Conservation (phyloP, 768 basidiomycete genomes). For the Mycena maculata region DNA sequence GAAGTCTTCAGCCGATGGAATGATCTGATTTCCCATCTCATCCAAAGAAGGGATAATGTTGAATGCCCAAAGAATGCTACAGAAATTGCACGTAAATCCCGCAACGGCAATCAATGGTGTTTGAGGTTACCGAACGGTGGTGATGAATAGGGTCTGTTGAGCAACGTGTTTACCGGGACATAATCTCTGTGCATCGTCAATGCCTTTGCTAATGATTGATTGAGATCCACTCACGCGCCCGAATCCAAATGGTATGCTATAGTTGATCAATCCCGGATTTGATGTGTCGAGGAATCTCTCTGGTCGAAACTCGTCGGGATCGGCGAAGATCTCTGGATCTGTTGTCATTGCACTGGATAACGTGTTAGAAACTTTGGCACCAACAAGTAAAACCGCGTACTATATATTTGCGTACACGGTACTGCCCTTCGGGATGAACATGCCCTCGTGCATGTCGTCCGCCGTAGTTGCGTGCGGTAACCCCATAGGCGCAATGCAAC, state of each 20-base stretch:
- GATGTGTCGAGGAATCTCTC: conserved; percentile 10
- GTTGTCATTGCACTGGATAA: conserved; percentile 19
- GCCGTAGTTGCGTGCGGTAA: conserved; percentile 49
- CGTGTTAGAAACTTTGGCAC: background rate
- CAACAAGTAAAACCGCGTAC: background rate
- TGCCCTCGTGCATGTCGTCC: conserved; percentile 52
- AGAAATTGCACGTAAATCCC: no score
- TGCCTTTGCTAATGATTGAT: background rate
- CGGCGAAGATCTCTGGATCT: conserved; percentile 11
- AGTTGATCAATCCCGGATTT: conserved; percentile 1
- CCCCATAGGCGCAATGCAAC: conserved; percentile 42
- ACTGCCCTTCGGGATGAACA: conserved; percentile 51
- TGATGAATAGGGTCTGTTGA: conserved; percentile 5
- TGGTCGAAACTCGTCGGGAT: conserved; percentile 21
- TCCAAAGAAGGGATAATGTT: background rate
- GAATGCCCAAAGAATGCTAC: conserved; percentile 25
- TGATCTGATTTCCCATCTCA: background rate
- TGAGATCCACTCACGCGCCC: conserved; percentile 6
- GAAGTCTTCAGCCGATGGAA: conserved; percentile 16
- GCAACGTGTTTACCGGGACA: conserved; percentile 18
- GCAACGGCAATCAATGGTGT: no score
- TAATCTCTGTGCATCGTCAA: background rate
- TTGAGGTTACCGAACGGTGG: conserved; percentile 3
- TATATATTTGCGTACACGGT: conserved; percentile 25
- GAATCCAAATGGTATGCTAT: conserved; percentile 17